These are phyloP conservation scores for Byssothecium circinans DNA, from an alignment of 2,329 filamentous ascomycete species.

Conservation along the genomic window DNA sequence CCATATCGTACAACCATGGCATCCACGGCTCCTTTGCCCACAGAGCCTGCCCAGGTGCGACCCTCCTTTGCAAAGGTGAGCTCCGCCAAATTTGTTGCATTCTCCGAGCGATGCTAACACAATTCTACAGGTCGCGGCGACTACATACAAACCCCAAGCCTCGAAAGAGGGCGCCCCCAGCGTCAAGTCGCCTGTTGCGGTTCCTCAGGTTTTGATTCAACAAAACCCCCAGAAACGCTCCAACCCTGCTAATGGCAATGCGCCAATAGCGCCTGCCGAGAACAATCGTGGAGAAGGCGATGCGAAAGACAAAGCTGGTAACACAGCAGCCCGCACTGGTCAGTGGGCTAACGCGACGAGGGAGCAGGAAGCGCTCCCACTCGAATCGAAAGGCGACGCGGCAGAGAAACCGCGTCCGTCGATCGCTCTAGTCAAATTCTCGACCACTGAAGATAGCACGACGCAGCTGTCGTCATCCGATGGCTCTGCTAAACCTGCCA, in stretches of 20 bases:
- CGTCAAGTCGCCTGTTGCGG: slow-evolving; percentile 29
- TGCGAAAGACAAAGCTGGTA: slow-evolving; percentile 26
- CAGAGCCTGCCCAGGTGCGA: slow-evolving; percentile 47
- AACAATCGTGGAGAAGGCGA: slow-evolving; percentile 15
- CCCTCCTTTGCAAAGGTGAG: slow-evolving; percentile 78
- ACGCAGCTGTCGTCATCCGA: slow-evolving; percentile 57
- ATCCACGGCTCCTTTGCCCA: slow-evolving; percentile 31
- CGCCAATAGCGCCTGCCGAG: slow-evolving; percentile 17
- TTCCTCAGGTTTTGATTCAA: slow-evolving; percentile 22
- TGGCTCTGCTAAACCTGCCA: slow-evolving; percentile 78
- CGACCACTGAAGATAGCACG: slow-evolving; percentile 46
- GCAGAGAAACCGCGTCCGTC: slow-evolving; percentile 29
- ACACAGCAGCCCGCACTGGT: slow-evolving; percentile 22
- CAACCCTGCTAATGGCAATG: slow-evolving; percentile 17
- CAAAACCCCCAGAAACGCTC: slow-evolving; percentile 24
- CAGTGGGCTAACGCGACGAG: slow-evolving; percentile 26
- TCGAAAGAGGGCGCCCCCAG: slow-evolving; percentile 28
- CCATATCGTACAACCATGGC: slow-evolving; percentile 27
- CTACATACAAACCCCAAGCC: slow-evolving; percentile 39
- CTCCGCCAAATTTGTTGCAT: not conserved
- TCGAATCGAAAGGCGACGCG: slow-evolving; percentile 52
- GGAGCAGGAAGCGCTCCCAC: slow-evolving; percentile 21
- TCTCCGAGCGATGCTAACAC: slow-evolving; percentile 13
- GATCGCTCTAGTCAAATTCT: slow-evolving; percentile 34
- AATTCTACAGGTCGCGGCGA: slow-evolving; percentile 44